phyloP scores from a whole-genome alignment of 116 monocot genomes.

The Trichopus zeylanicus region DNA sequence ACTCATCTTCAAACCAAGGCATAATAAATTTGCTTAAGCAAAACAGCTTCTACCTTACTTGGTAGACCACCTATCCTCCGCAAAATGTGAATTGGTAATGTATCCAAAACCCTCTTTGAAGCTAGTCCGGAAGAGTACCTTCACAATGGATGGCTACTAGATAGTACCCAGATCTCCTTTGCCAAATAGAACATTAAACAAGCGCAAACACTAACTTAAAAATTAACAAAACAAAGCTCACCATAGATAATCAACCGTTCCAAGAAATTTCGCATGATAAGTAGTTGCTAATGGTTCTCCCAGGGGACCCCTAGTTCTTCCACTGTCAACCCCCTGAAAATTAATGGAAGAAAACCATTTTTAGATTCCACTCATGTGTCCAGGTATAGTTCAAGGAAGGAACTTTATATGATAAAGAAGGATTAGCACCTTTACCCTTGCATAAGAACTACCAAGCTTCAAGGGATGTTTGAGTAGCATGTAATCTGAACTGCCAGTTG shows the following conservation, averaged over 20 bases:
- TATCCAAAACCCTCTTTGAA: slow-evolving; percentile 44
- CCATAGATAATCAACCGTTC: slow-evolving; percentile 62
- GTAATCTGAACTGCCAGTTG: slow-evolving; percentile 27
- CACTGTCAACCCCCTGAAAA: slow-evolving; percentile 26
- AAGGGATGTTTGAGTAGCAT: slow-evolving; percentile 30
- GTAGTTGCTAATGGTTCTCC: slow-evolving; percentile 53
- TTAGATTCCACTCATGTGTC: no score
- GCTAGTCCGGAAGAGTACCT: slow-evolving; percentile 48
- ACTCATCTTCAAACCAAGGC: no score
- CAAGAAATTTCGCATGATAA: slow-evolving; percentile 46
- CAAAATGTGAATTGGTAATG: slow-evolving; percentile 32
- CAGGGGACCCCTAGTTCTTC: slow-evolving; percentile 23
- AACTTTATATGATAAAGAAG: no score
- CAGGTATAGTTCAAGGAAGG: no score
- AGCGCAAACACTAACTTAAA: not conserved
- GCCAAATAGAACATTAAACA: not conserved
- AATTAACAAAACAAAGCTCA: no score
- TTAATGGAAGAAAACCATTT: no score
- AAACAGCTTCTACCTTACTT: slow-evolving; percentile 45
- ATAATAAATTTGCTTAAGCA: no score
- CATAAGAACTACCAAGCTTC: slow-evolving; percentile 38
- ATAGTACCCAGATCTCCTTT: not conserved
- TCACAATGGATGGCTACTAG: no score
- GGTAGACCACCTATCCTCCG: slow-evolving; percentile 38
- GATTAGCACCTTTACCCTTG: slow-evolving; percentile 33